Percentiles rank a stretch among this genome's conserved stretches.
Conservation (phyloP, 306 rosid species). For the Astragalus glycyphyllos region DNA sequence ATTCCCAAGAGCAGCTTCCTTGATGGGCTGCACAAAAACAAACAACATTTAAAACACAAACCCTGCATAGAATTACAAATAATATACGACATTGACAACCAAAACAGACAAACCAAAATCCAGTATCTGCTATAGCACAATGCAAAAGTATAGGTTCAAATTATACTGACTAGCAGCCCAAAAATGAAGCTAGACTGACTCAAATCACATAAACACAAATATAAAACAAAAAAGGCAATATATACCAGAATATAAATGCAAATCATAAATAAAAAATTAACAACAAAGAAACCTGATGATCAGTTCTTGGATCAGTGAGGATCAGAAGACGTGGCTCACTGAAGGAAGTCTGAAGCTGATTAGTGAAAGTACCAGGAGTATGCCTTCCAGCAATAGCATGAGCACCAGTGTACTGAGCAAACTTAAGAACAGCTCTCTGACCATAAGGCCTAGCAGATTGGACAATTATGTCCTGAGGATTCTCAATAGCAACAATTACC, state of each 20-base stretch:
- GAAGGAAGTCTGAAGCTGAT: constrained; percentile 87
- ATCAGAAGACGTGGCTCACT: constrained; percentile 89
- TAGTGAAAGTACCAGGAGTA: constrained; percentile 89
- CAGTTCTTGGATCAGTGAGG: constrained; percentile 93
- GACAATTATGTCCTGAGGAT: constrained; percentile 78
- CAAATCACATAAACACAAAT: not conserved
- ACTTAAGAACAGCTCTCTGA: constrained; percentile 84
- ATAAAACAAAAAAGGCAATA: not conserved
- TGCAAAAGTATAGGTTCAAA: no score
- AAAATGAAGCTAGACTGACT: not conserved
- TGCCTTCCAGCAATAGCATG: constrained; percentile 90
- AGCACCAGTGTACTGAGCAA: constrained; percentile 83
- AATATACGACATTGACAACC: not conserved
- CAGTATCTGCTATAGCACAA: no score
- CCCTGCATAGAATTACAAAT: not conserved
- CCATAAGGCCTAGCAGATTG: constrained; percentile 89
- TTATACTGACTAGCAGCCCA: not conserved
- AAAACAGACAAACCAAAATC: no score
- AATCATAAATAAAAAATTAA: not conserved
- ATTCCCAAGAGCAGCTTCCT: constrained; percentile 91
- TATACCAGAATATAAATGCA: not conserved
- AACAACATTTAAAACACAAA: not conserved
- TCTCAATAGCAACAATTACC: constrained; percentile 81
- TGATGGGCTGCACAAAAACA: constrained; percentile 70
- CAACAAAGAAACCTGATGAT: constrained; percentile 69